Evolutionary conservation across 2,329 filamentous ascomycete genomes (phyloP).

Genomic region (Pseudogymnoascus sp.): DNA sequence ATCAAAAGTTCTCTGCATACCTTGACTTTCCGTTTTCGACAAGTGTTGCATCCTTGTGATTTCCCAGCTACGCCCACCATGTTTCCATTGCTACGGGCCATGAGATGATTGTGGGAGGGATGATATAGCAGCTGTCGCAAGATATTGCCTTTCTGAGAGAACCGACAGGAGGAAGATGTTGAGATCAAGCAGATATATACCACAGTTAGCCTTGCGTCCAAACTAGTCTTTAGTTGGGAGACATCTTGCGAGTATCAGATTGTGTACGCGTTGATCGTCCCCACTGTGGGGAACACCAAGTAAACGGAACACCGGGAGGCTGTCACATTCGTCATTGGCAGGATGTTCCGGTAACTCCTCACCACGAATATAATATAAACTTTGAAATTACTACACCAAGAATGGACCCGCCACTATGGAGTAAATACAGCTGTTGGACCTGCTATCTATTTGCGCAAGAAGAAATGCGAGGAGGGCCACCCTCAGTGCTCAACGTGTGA

Average conservation of each 20-base stretch:
- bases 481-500: conserved; percentile 54
- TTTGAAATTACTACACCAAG: neutral
- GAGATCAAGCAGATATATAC: conserved; percentile 12
- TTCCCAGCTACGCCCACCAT: conserved; percentile 12
- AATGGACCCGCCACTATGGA: conserved; percentile 19
- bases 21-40: conserved; percentile 11
- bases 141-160: conserved; percentile 11
- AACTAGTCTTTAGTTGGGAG: conserved; percentile 11
- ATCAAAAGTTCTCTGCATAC: conserved; percentile 11
- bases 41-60: conserved; percentile 12
- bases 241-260: conserved; percentile 12
- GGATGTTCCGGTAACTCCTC: conserved; percentile 6
- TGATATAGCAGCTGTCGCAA: conserved; percentile 10
- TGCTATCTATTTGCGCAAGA: conserved; percentile 53
- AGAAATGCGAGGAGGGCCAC: conserved; percentile 57
- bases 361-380: neutral
- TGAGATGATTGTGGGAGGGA: conserved; percentile 8
- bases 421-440: conserved; percentile 48
- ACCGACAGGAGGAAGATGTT: conserved; percentile 12
- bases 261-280: conserved; percentile 8
- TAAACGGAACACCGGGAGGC: neutral
- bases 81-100: conserved; percentile 8
- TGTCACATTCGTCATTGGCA: neutral
- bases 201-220: neutral
- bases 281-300: conserved; percentile 8